Evolutionary conservation across 177 flowering plant genomes (phyloP).

Genomic region (Vitis hybrid): DNA sequence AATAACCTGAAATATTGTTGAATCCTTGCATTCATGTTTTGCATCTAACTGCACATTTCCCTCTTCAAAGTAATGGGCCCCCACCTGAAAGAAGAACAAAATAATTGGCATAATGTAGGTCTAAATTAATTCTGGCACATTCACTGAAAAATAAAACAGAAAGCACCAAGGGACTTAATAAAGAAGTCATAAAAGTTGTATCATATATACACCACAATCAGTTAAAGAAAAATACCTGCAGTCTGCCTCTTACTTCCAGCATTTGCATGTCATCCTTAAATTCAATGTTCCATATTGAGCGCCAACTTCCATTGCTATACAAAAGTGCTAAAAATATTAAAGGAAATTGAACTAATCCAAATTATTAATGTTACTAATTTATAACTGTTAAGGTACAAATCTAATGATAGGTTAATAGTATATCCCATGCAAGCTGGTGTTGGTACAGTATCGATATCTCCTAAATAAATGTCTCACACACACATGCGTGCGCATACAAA

Average conservation of each 20-base stretch:
- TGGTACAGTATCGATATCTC: neutral
- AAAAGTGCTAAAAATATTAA: constrained; percentile 10
- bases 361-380: neutral
- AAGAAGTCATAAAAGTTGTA: neutral
- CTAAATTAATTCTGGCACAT: neutral
- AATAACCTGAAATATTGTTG: constrained; percentile 81
- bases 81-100: constrained; percentile 60
- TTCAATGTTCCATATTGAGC: constrained; percentile 80
- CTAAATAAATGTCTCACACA: too few species aligned
- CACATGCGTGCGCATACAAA: too few species aligned
- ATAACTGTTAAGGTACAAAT: neutral
- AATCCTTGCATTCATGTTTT: constrained; percentile 79
- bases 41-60: constrained; percentile 98
- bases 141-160: neutral
- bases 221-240: constrained; percentile 59
- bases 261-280: constrained; percentile 77
- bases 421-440: neutral
- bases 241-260: constrained; percentile 68
- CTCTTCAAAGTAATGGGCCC: constrained; percentile 97
- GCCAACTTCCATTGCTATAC: constrained; percentile 94
- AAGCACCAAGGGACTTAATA: neutral
- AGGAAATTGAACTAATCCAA: neutral
- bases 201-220: neutral
- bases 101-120: neutral
- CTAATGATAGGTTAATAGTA: neutral